Evolutionary conservation across 805 yeast genomes (phyloP).

Genomic region (Ogataea haglerorum): DNA sequence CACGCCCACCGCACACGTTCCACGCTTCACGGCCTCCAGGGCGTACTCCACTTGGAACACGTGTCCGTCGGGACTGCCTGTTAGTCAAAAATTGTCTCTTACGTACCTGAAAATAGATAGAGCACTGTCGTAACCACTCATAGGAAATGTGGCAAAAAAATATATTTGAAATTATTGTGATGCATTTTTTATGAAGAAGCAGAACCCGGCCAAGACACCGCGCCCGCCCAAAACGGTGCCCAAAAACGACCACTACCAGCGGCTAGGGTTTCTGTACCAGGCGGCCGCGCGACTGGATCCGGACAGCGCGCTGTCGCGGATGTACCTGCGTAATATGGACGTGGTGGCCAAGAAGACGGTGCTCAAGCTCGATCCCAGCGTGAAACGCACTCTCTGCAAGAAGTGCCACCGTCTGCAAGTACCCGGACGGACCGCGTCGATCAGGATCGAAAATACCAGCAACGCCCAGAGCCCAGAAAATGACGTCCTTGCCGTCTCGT

Average conservation of each 20-base stretch:
- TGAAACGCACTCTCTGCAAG: conserved; percentile 72
- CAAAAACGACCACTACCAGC: conserved; percentile 55
- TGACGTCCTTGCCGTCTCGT: conserved; percentile 48
- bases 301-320: conserved; percentile 47
- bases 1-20: conserved; percentile 97
- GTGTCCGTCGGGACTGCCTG: conserved; percentile 91
- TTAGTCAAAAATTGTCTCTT: conserved; percentile 3
- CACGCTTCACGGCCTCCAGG: conserved; percentile 94
- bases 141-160: conserved; percentile 27
- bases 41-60: conserved; percentile 99
- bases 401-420: conserved; percentile 51
- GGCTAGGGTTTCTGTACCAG: conserved; percentile 60
- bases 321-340: conserved; percentile 52
- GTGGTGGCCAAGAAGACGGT: conserved; percentile 67
- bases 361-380: conserved; percentile 54
- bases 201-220: conserved; percentile 5
- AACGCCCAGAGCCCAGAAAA: conserved; percentile 30
- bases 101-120: conserved; percentile 92
- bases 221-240: conserved; percentile 40
- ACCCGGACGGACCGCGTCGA: conserved; percentile 43
- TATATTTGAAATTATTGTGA: background rate
- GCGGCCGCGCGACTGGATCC: conserved; percentile 37
- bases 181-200: conserved; percentile 1
- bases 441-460: conserved; percentile 42
- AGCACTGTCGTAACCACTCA: conserved; percentile 99